These are phyloP conservation scores for Ascochyta viciae-villosae DNA, from an alignment of 2,329 filamentous ascomycete species.

Conservation along the genomic window DNA sequence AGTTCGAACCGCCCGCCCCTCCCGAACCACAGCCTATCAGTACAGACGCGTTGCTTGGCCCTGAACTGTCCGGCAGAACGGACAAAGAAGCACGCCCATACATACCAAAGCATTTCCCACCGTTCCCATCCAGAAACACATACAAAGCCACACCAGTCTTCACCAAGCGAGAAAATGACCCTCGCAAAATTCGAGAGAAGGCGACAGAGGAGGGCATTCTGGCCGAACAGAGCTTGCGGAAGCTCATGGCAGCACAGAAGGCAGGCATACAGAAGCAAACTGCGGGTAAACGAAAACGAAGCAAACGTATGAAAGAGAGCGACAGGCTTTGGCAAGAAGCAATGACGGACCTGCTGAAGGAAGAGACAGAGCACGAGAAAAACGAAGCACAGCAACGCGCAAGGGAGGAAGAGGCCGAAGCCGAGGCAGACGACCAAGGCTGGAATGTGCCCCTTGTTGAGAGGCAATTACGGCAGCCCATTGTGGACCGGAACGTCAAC, in stretches of 20 bases:
- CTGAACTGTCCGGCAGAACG: slow-evolving; percentile 57
- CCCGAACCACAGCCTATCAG: slow-evolving; percentile 51
- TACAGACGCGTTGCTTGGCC: slow-evolving; percentile 59
- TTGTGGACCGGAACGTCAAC: slow-evolving; percentile 38
- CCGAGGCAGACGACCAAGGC: slow-evolving; percentile 31
- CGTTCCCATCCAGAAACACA: slow-evolving; percentile 69
- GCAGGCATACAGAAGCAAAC: slow-evolving; percentile 53
- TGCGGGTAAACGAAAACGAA: slow-evolving; percentile 51
- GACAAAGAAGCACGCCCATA: slow-evolving; percentile 58
- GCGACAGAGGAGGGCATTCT: slow-evolving; percentile 70
- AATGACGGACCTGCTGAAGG: slow-evolving; percentile 57
- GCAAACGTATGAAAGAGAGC: slow-evolving; percentile 48
- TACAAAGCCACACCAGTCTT: slow-evolving; percentile 68
- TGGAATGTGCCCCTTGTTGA: slow-evolving; percentile 28
- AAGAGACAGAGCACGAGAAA: slow-evolving; percentile 46
- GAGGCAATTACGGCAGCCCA: slow-evolving; percentile 38
- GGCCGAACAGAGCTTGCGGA: slow-evolving; percentile 70
- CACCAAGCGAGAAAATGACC: slow-evolving; percentile 65
- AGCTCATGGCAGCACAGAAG: slow-evolving; percentile 59
- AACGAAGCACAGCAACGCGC: slow-evolving; percentile 31
- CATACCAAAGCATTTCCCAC: slow-evolving; percentile 67
- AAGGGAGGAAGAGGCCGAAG: slow-evolving; percentile 18
- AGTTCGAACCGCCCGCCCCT: slow-evolving; percentile 51
- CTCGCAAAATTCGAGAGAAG: slow-evolving; percentile 65
- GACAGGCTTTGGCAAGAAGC: slow-evolving; percentile 64